phyloP scores from a whole-genome alignment of 2,329 filamentous ascomycete genomes.

The Aspergillus sp. region DNA sequence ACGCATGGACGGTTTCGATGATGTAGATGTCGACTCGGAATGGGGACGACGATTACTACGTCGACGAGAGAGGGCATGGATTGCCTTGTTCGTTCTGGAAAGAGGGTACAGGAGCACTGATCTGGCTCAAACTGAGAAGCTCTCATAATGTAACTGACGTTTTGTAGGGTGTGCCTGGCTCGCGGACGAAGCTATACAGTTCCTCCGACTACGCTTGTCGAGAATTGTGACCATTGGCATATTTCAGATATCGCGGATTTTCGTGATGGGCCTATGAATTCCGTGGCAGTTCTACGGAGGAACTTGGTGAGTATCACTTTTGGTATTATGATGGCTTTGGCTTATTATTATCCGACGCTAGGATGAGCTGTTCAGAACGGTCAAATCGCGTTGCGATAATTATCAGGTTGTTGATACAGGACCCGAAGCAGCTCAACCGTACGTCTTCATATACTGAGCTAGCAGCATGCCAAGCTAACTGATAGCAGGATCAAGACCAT shows the following conservation, averaged over 20 bases:
- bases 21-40: constrained; percentile 54
- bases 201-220: constrained; percentile 57
- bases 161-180: constrained; percentile 54
- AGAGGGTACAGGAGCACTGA: constrained; percentile 44
- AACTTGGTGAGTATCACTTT: constrained; percentile 47
- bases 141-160: background rate
- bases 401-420: constrained; percentile 25
- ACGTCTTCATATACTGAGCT: constrained; percentile 7
- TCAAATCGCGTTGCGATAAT: constrained; percentile 31
- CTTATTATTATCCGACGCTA: constrained; percentile 2
- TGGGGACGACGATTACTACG: constrained; percentile 55
- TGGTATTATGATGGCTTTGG: background rate
- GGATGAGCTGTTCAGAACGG: constrained; percentile 26
- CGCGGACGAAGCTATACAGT: constrained; percentile 61
- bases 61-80: constrained; percentile 60
- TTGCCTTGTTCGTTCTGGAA: constrained; percentile 64
- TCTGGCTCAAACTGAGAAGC: background rate
- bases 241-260: constrained; percentile 54
- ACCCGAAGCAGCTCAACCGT: constrained; percentile 26
- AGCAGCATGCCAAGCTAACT: constrained; percentile 5
- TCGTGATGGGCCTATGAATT: constrained; percentile 63
- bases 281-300: constrained; percentile 60
- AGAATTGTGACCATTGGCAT: constrained; percentile 63
- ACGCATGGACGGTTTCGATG: constrained; percentile 58
- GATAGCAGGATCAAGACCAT: constrained; percentile 44